Conservation (phyloP, 768 basidiomycete genomes). For the Panellus pusillus region DNA sequence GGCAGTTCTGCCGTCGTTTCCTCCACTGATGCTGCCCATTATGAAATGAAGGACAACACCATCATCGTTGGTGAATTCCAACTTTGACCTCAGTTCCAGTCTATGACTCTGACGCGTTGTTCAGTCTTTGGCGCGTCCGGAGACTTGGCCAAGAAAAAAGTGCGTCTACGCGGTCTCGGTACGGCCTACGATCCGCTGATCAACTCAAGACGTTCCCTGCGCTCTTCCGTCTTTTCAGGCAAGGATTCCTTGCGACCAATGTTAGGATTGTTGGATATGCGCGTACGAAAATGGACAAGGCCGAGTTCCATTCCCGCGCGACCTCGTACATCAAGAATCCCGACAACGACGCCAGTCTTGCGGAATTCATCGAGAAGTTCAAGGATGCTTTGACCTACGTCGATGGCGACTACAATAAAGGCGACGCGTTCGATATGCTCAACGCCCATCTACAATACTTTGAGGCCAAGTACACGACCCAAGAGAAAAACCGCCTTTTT, state of each 20-base stretch:
- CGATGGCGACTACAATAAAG: conserved; percentile 86
- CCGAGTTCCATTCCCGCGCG: conserved; percentile 82
- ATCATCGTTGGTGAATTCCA: conserved; percentile 73
- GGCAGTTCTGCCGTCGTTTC: conserved; percentile 42
- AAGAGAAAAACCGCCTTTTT: conserved; percentile 85
- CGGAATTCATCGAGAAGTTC: conserved; percentile 77
- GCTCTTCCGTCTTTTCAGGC: conserved; percentile 83
- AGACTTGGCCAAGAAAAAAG: conserved; percentile 99
- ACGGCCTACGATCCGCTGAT: conserved; percentile 1
- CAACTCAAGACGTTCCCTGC: conserved; percentile 84
- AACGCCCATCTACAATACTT: conserved; percentile 73
- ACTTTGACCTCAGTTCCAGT: conserved; percentile 3
- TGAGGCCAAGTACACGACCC: conserved; percentile 66
- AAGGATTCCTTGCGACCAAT: conserved; percentile 77
- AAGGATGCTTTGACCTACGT: conserved; percentile 79
- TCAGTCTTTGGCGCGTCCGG: conserved; percentile 94
- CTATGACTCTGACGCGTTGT: conserved; percentile 10
- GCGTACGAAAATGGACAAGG: conserved; percentile 89
- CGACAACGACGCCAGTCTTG: conserved; percentile 56
- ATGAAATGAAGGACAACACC: conserved; percentile 84
- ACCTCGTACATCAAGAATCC: conserved; percentile 84
- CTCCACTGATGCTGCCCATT: conserved; percentile 75
- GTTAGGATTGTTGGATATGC: conserved; percentile 95
- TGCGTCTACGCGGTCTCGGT: conserved; percentile 21
- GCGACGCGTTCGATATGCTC: conserved; percentile 72